Evolutionary conservation across 345 rosid genomes (phyloP), one percentile per base, ranked within the genome.

Genomic region (Rhizophora mangle): DNA sequence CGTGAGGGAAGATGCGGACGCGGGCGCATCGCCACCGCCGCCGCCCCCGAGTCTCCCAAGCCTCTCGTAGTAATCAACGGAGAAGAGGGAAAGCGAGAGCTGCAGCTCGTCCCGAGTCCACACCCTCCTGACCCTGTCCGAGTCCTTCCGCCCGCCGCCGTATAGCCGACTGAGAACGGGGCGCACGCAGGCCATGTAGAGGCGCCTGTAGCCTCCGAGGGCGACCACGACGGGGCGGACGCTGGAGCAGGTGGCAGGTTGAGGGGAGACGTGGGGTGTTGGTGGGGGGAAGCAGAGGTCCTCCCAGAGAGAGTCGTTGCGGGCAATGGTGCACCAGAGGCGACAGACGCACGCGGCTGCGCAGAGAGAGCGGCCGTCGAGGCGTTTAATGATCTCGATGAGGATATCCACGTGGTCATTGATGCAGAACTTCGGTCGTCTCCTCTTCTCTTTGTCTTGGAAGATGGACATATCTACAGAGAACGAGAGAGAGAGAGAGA

Each of bases 351-450:
- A 85, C 56, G 98, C 89, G 15, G 97, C 95, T 55, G 84, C 80
- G 52, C 92, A 76, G 9, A 94, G 92, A 6, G 98, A 89, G 18
- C 86, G 89, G 10, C 95, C 95, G 84, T 94, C 98, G 65, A 94
- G 87, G 9, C 93, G 76, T 36, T 82, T 75, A 62, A 91, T 84
- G 67, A 94, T 83, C 68, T 94, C 97, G 0, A 86, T 66, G 69
- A 91, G 95, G 57, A 91, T 81, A 86, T 94, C 97, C 9, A 78
- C 59, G 80, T 94, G 90, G 83, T 94, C 96, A 85, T 94, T 94
- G 80, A 94, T 83, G 71, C 36, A 58, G 78, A 86, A 87, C 65
- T 34, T 72, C 67, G 70, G 76, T 72, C 18, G 18, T 43, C 49
- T 43, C 49, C 81, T 72, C 73, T 84, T 80, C 36, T 80, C 71